Evolutionary conservation across 75 land plant genomes (phyloP).

Genomic region (Gnetum montanum): DNA sequence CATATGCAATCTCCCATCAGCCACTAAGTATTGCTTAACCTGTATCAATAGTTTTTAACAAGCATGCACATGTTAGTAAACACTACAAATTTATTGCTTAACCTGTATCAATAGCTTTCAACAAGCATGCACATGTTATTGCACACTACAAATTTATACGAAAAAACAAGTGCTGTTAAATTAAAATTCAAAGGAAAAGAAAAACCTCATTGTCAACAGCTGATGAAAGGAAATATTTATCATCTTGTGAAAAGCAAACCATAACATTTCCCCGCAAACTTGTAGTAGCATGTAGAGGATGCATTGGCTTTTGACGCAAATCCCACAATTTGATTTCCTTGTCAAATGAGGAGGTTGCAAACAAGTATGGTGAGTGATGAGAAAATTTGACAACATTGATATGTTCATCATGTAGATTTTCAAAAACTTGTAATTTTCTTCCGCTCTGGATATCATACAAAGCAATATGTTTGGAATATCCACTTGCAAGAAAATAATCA

Average conservation of each 20-base stretch:
- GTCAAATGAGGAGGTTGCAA: conserved; percentile 87
- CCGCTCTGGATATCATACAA: conserved; percentile 76
- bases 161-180: no score
- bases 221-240: conserved; percentile 71
- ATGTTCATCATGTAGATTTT: conserved; percentile 68
- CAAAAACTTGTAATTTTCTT: conserved; percentile 51
- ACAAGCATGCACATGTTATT: neutral
- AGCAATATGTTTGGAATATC: conserved; percentile 72
- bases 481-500: conserved; percentile 78
- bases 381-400: conserved; percentile 90
- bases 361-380: conserved; percentile 72
- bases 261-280: conserved; percentile 80
- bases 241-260: conserved; percentile 90
- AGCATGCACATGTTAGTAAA: neutral
- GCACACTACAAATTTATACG: no score
- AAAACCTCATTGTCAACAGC: conserved; percentile 97
- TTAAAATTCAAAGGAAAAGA: neutral
- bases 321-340: conserved; percentile 85
- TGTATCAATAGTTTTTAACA: conserved; percentile 12
- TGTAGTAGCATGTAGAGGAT: conserved; percentile 57
- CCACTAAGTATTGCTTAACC: conserved; percentile 71
- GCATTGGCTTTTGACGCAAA: conserved; percentile 48
- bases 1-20: conserved; percentile 72
- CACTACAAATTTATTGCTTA: conserved; percentile 44
- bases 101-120: conserved; percentile 33